A percentile compares a stretch with the other conserved stretches of the same genome.
These are phyloP conservation scores for Fusarium nisikadoi DNA, from an alignment of 2,329 filamentous ascomycete species.

Conservation along the genomic window DNA sequence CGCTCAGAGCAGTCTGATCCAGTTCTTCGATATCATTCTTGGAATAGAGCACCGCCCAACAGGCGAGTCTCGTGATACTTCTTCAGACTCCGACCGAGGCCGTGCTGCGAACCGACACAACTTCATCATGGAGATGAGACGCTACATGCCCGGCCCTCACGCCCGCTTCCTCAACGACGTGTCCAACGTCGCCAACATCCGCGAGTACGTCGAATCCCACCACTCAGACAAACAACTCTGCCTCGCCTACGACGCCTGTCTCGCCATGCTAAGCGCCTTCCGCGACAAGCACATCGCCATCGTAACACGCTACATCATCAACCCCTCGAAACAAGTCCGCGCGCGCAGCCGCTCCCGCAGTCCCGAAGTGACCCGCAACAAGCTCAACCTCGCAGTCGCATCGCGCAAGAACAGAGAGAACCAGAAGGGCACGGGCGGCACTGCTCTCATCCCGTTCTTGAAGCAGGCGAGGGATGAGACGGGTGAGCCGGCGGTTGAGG, in stretches of 20 bases:
- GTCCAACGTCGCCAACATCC: slow-evolving; percentile 83
- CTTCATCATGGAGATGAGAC: slow-evolving; percentile 96
- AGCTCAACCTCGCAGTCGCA: slow-evolving; percentile 71
- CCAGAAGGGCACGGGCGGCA: slow-evolving; percentile 91
- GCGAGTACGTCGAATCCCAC: slow-evolving; percentile 77
- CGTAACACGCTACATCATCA: slow-evolving; percentile 93
- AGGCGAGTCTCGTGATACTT: slow-evolving; percentile 69
- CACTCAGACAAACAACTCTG: slow-evolving; percentile 72
- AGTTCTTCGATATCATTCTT: slow-evolving; percentile 95
- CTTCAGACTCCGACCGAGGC: slow-evolving; percentile 58
- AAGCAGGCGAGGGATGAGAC: slow-evolving; percentile 98
- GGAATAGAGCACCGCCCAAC: slow-evolving; percentile 92
- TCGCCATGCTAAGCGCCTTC: slow-evolving; percentile 75
- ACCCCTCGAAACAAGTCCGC: slow-evolving; percentile 81
- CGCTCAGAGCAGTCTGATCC: slow-evolving; percentile 94
- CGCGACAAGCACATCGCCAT: slow-evolving; percentile 97
- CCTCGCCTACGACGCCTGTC: slow-evolving; percentile 89
- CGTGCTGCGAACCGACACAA: slow-evolving; percentile 66
- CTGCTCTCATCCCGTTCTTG: slow-evolving; percentile 91
- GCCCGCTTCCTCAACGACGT: slow-evolving; percentile 89
- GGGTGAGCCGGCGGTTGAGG: slow-evolving; percentile 84
- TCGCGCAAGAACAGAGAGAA: slow-evolving; percentile 64
- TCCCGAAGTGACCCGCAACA: slow-evolving; percentile 61
- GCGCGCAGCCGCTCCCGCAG: slow-evolving; percentile 70
- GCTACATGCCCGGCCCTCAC: slow-evolving; percentile 95